Percentiles rank a stretch among this genome's conserved stretches.
These are phyloP conservation scores for Funneliformis mosseae DNA, from an alignment of 192 early-diverging fungal species.

Conservation along the genomic window DNA sequence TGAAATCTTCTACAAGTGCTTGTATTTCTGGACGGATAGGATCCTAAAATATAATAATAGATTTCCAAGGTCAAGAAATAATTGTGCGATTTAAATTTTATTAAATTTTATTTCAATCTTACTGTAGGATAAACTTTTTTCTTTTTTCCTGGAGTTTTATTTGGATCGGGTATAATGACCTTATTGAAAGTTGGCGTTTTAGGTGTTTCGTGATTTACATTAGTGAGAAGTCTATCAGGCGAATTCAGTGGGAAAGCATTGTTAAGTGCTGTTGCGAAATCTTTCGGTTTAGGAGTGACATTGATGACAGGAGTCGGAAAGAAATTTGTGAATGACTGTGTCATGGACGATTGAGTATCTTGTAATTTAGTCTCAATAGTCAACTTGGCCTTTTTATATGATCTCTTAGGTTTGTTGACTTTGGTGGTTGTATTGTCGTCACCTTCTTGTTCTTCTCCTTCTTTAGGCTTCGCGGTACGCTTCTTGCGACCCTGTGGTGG, in stretches of 20 bases:
- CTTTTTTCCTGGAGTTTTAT: constrained; percentile 21
- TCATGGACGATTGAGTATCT: neutral
- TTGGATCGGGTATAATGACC: neutral
- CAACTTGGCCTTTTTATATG: neutral
- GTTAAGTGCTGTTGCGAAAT: neutral
- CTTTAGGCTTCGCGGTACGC: constrained; percentile 4
- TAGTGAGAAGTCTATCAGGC: neutral
- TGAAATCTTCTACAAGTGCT: neutral
- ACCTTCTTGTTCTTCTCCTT: constrained; percentile 34
- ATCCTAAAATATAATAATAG: neutral
- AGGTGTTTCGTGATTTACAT: no score
- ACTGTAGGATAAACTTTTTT: constrained; percentile 20
- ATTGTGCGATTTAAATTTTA: neutral
- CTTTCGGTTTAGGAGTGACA: neutral
- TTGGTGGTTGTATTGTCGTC: constrained; percentile 18
- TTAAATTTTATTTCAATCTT: neutral
- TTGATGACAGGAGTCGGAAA: neutral
- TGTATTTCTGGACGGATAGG: constrained; percentile 3
- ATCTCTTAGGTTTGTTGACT: constrained; percentile 19
- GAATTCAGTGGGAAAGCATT: neutral
- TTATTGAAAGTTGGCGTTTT: neutral
- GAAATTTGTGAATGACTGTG: neutral
- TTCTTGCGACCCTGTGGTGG: neutral
- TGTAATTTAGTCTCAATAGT: neutral
- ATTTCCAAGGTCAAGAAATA: neutral